Evolutionary conservation across 1,139 yeast genomes (phyloP).

Genomic region (Nakaseomyces sp.): DNA sequence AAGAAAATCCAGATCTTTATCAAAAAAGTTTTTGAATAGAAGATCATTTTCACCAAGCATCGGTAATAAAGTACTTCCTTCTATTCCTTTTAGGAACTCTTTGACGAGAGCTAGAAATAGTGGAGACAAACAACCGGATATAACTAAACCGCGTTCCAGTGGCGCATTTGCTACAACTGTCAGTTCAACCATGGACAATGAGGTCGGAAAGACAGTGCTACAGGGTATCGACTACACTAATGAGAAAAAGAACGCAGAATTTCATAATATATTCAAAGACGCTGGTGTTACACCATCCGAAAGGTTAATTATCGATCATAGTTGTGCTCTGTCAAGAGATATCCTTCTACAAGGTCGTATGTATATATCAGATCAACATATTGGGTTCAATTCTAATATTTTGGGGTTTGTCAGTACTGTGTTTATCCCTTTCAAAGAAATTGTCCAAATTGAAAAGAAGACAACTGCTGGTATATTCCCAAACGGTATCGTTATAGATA

Average conservation of each 20-base stretch:
- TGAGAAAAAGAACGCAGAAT: slow-evolving; percentile 49
- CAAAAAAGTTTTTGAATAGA: slow-evolving; percentile 21
- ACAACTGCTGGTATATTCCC: slow-evolving; percentile 68
- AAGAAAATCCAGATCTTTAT: slow-evolving; percentile 23
- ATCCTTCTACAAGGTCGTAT: slow-evolving; percentile 64
- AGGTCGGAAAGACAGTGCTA: slow-evolving; percentile 14
- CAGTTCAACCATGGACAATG: slow-evolving; percentile 15
- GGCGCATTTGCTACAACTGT: slow-evolving; percentile 14
- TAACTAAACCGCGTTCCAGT: slow-evolving; percentile 13
- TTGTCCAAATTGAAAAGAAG: slow-evolving; percentile 62
- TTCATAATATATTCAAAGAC: slow-evolving; percentile 53
- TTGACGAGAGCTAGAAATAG: slow-evolving; percentile 17
- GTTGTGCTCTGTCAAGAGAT: slow-evolving; percentile 67
- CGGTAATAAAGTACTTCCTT: slow-evolving; percentile 24
- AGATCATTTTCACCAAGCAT: slow-evolving; percentile 28
- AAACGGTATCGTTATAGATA: slow-evolving; percentile 62
- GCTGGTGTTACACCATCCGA: slow-evolving; percentile 42
- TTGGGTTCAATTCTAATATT: slow-evolving; percentile 65
- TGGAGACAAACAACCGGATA: slow-evolving; percentile 7
- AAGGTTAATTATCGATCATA: slow-evolving; percentile 51
- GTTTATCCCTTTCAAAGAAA: slow-evolving; percentile 58
- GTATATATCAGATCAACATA: slow-evolving; percentile 49
- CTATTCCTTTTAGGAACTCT: slow-evolving; percentile 19
- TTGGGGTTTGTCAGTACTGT: slow-evolving; percentile 66
- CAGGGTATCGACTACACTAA: slow-evolving; percentile 30